Base-by-base conservation (phyloP, 139 green algal species). In the Gonium pectorale region DNA sequence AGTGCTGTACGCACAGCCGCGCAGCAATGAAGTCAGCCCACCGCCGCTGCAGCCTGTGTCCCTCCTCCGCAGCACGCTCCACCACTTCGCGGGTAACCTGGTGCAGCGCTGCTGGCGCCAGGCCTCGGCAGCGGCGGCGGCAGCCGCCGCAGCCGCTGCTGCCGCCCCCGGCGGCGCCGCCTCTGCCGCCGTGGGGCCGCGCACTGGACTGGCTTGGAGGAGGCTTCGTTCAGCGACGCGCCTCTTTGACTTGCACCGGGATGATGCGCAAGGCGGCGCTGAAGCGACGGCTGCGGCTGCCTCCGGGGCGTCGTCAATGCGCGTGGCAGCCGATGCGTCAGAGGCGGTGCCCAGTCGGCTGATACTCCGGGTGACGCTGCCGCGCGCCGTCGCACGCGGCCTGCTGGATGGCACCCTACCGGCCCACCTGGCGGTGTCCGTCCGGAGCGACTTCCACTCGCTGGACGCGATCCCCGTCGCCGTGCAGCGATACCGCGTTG, bases 331-430 rank as follows among this genome's bases (percentile, higher is more conserved):
- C 49, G n/a, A 27, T 1, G 29, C 67, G 7, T 64, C 78, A 17
- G 41, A 49, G 21, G 46, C 70, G 11, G 52, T 51, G 46, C 46
- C 43, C 33, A 64, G 80, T 37, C 21, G 78, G 35, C 31, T 90
- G 68, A 31, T 81, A 40, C 43, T 88, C 49, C 74, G 63, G 0
- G 79, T 88, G 51, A 43, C 67, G 75, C 67, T 88, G 60, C 86
- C 67, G 22, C 67, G 43, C 5, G 62, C 75, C 4, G 38, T 86
- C 3, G 75, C 83, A 0, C 7, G 54, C 40, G 73, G 40, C 7
- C 67, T 90, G 40, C 29, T 78, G 31, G 80, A 80, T 41, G 80
- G 80, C 38, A 68, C 46, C 19, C 29, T 44, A 35, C 35, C 46
- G 1, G 31, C 64, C 4, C 33, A 33, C 11, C 63, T 75, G 46